Percentiles rank a stretch among this genome's conserved stretches.
These are phyloP conservation scores for Colletotrichum sp. DNA, from an alignment of 2,329 filamentous ascomycete species.

Conservation along the genomic window DNA sequence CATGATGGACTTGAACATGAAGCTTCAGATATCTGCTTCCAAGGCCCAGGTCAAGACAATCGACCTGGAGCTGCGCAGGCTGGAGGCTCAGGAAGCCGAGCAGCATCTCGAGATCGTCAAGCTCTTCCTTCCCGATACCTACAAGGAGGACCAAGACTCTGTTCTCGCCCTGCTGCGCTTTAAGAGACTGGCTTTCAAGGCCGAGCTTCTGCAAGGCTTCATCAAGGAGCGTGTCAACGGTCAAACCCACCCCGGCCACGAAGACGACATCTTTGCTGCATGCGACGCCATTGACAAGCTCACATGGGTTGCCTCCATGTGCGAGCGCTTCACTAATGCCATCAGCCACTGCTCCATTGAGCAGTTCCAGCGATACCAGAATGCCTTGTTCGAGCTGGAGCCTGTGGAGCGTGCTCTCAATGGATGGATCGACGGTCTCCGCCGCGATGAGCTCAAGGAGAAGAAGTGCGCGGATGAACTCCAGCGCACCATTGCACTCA, in stretches of 20 bases:
- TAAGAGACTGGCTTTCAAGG: slow-evolving; percentile 88
- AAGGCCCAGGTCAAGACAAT: slow-evolving; percentile 96
- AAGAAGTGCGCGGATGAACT: slow-evolving; percentile 82
- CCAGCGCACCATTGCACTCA: slow-evolving; percentile 81
- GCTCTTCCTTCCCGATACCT: slow-evolving; percentile 86
- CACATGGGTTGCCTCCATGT: slow-evolving; percentile 82
- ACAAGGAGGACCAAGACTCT: slow-evolving; percentile 80
- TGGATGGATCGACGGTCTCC: slow-evolving; percentile 83
- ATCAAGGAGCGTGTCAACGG: slow-evolving; percentile 79
- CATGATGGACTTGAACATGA: slow-evolving; percentile 97
- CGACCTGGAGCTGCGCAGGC: slow-evolving; percentile 82
- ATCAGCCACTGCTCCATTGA: slow-evolving; percentile 80
- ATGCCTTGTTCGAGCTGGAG: slow-evolving; percentile 85
- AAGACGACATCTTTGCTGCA: slow-evolving; percentile 80
- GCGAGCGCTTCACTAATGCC: slow-evolving; percentile 80
- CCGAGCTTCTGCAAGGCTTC: slow-evolving; percentile 76
- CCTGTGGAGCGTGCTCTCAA: slow-evolving; percentile 91
- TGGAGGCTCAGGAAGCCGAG: slow-evolving; percentile 87
- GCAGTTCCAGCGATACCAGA: slow-evolving; percentile 79
- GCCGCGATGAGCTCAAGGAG: slow-evolving; percentile 85
- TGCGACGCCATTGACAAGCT: slow-evolving; percentile 87
- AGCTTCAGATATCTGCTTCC: slow-evolving; percentile 86
- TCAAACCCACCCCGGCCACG: slow-evolving; percentile 66
- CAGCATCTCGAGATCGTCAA: slow-evolving; percentile 90
- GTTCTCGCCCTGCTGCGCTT: slow-evolving; percentile 89